Conservation (phyloP, 352 stramenopile genomes). For the Blastocystis sp. region DNA sequence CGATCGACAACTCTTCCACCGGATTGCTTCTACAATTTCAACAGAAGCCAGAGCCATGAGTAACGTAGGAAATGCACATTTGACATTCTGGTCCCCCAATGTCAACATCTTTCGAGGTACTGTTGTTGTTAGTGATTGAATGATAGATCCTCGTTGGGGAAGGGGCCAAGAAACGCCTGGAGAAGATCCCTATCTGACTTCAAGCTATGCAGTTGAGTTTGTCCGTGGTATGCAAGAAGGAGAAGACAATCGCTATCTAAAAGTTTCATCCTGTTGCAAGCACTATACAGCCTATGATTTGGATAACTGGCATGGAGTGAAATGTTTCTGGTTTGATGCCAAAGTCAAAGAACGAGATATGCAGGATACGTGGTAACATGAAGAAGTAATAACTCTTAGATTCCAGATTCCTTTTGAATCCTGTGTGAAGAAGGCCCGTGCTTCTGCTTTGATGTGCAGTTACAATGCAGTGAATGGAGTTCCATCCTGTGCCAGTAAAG, state of each 20-base stretch:
- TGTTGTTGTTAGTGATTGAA: neutral
- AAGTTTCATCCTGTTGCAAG: conserved; percentile 82
- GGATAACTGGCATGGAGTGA: conserved; percentile 74
- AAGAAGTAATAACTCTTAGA: conserved; percentile 62
- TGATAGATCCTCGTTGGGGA: conserved; percentile 81
- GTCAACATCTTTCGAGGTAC: conserved; percentile 81
- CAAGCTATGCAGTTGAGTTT: conserved; percentile 80
- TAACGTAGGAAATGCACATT: conserved; percentile 73
- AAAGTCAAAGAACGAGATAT: conserved; percentile 81
- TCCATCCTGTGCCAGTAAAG: conserved; percentile 80
- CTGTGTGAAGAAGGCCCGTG: conserved; percentile 74
- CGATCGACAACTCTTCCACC: conserved; percentile 72
- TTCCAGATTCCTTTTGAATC: conserved; percentile 69
- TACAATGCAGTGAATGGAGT: conserved; percentile 89
- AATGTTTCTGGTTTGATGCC: conserved; percentile 79
- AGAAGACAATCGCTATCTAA: conserved; percentile 69
- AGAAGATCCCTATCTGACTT: conserved; percentile 83
- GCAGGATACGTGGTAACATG: conserved; percentile 80
- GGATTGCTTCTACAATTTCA: conserved; percentile 79
- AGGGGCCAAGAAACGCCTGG: conserved; percentile 83
- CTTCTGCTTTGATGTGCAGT: conserved; percentile 84
- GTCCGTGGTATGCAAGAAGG: conserved; percentile 79
- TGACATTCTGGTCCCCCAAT: conserved; percentile 86
- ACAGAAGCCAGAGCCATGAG: conserved; percentile 75
- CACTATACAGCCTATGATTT: conserved; percentile 81